These are phyloP conservation scores for Ganoderma resinaceum DNA, from an alignment of 1,284 basidiomycete genomes.

Conservation along the genomic window DNA sequence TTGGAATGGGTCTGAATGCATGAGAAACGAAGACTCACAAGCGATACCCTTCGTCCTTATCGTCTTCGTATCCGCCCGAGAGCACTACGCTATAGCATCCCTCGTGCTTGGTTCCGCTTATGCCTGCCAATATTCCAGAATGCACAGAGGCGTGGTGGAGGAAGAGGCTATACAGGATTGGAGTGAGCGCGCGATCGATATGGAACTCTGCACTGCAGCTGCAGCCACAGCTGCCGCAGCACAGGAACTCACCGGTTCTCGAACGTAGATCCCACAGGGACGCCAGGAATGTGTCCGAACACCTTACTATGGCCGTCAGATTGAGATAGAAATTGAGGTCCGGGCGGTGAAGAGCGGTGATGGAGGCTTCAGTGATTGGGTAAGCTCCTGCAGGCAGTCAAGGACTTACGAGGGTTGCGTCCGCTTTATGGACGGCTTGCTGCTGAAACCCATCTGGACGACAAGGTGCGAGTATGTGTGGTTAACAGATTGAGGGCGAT, in stretches of 20 bases:
- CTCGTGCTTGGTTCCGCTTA: conserved; percentile 29
- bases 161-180: conserved; percentile 14
- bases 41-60: conserved; percentile 45
- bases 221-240: not conserved
- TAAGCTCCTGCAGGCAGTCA: not conserved
- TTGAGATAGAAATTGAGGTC: not conserved
- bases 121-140: conserved; percentile 30
- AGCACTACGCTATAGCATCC: conserved; percentile 51
- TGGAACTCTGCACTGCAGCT: not conserved
- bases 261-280: conserved; percentile 33
- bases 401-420: conserved; percentile 18
- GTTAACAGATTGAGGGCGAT: not conserved
- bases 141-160: conserved; percentile 32
- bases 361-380: not conserved
- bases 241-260: conserved; percentile 29
- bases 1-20: not conserved
- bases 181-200: not conserved
- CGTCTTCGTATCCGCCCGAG: conserved; percentile 50
- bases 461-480: not conserved
- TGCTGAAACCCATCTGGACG: conserved; percentile 18
- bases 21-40: conserved; percentile 41
- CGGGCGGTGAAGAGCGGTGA: not conserved
- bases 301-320: conserved; percentile 19
- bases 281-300: conserved; percentile 35
- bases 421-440: conserved; percentile 22